Base-by-base conservation (phyloP, 306 rosid genomes). In the Cicer pinnatifidum region DNA sequence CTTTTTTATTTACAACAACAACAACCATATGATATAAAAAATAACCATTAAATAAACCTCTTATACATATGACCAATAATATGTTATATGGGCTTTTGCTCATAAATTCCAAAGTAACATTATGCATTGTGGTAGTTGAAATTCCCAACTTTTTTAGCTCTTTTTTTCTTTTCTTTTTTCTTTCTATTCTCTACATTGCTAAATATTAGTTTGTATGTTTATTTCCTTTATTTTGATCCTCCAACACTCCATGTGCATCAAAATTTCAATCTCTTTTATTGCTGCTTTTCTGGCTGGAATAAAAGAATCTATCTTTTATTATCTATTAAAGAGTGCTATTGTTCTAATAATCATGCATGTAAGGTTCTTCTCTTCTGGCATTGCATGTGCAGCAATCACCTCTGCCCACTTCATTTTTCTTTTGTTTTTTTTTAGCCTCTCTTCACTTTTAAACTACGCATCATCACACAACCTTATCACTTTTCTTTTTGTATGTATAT, bases 161-260 rank as follows among this genome's bases (percentile, higher is more conserved):
- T 57, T 1, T 6, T 17, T 38, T 11, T 39, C 6, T 19, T 28
- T 3, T 45, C 19, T 17, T 17, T 17, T 17, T 17, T 17, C 19
- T 35, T 9, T 50, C 17, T 77, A 9, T 80, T 48, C 40, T 33
- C 45, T 38, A 9, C 66, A 20, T 45, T 16, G 35, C 35, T 3
- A 28, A 8, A 20, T 12, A 64, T 71, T 54, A 54, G 19, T 54
- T 0, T 8, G 38, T 10, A 9, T 23, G 39, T 23, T 57, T 19
- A 58, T 58, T 56, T 54, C 7, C 11, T 11, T 58, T 33, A 60
- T 58, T 51, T 46, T 67, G 52, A 19, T 78, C 69, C 75, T 64
- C 86, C 88, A 85, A 80, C 97, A 87, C 62, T 87, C 80, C 97
- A 91, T 89, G 97, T 91, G 97, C 92, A n/a, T 69, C 81, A 66